Evolutionary conservation across 1,139 yeast genomes (phyloP), one percentile per base, ranked within the genome.

Genomic region (Meyerozyma guilliermondii): DNA sequence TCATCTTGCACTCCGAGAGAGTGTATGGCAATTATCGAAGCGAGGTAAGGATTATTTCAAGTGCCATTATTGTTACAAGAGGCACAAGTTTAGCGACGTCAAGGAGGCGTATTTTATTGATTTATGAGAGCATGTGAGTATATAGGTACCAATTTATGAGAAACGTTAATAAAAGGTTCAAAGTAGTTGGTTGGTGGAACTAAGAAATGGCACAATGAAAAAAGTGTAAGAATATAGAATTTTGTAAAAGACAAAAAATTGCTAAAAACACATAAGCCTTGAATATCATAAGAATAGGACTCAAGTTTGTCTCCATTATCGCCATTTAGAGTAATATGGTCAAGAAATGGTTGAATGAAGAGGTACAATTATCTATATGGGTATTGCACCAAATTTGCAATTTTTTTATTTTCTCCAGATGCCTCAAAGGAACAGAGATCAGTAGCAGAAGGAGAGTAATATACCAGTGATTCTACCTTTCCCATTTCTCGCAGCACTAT

Each of bases 41-140:
- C 62, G 65, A 43, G 76, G 76, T 1, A 56, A 65, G 4, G 78
- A 72, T 35, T 52, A 61, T 7, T 72, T 72, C 56, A 71, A 71
- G 51, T 72, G 78, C 45, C 78, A 71, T 50, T 72, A 77, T 52
- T 72, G 78, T 50, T 72, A 72, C 47, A 71, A 71, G 60, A 69
- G 66, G 45, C 77, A 72, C 52, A 67, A 66, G 50, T 60, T 66
- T 42, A 52, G 61, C 31, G 76, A 72, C 43, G 71, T 69, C 8
- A 60, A 63, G 23, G 76, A 72, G 44, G 77, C 70, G 1, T 71
- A 63, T 48, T 71, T 72, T 46, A 71, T 72, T 40, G 78, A 72
- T 50, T 60, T 65, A 38, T 68, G 49, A 45, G 23, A n/a, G 4
- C 28, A 26, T 35, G 28, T 20, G 20, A 29, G n/a, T 29, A 29